Conservation (phyloP, 352 stramenopile species). For the Globisporangium parvum region DNA sequence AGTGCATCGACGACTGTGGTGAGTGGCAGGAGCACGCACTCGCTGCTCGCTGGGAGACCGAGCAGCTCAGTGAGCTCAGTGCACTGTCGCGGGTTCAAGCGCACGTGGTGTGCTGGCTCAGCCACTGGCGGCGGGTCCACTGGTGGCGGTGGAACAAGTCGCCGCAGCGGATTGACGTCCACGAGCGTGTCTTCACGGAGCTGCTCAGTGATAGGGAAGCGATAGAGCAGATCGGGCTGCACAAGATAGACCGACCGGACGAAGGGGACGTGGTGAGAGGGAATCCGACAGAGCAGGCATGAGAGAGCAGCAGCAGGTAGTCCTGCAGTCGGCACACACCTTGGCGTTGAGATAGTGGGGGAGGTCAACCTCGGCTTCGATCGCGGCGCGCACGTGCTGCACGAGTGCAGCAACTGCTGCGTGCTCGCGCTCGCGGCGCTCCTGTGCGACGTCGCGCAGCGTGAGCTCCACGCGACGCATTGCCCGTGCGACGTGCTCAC, state of each 20-base stretch:
- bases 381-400: slow-evolving; percentile 33
- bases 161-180: slow-evolving; percentile 22
- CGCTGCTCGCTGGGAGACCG: slow-evolving; percentile 3
- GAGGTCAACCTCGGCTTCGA: slow-evolving; percentile 60
- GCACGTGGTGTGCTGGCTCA: slow-evolving; percentile 33
- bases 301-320: no score
- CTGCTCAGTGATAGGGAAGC: slow-evolving; percentile 50
- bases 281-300: neutral
- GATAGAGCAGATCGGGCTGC: slow-evolving; percentile 43
- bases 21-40: slow-evolving; percentile 12
- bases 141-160: slow-evolving; percentile 26
- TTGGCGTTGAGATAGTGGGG: slow-evolving; percentile 51
- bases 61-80: slow-evolving; percentile 20
- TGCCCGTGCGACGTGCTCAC: slow-evolving; percentile 36
- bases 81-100: slow-evolving; percentile 41
- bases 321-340: no score
- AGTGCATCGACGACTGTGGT: slow-evolving; percentile 23
- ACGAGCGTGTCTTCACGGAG: slow-evolving; percentile 53
- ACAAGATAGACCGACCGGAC: neutral
- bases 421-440: slow-evolving; percentile 42
- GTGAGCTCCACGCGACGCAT: slow-evolving; percentile 47
- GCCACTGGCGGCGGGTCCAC: slow-evolving; percentile 32
- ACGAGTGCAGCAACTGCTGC: slow-evolving; percentile 40
- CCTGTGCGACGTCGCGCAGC: slow-evolving; percentile 31
- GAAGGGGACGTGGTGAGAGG: neutral